A percentile compares a stretch with the other conserved stretches of the same genome.
These are phyloP conservation scores for Lagenidium giganteum DNA, from an alignment of 352 stramenopile genomes.

Conservation along the genomic window DNA sequence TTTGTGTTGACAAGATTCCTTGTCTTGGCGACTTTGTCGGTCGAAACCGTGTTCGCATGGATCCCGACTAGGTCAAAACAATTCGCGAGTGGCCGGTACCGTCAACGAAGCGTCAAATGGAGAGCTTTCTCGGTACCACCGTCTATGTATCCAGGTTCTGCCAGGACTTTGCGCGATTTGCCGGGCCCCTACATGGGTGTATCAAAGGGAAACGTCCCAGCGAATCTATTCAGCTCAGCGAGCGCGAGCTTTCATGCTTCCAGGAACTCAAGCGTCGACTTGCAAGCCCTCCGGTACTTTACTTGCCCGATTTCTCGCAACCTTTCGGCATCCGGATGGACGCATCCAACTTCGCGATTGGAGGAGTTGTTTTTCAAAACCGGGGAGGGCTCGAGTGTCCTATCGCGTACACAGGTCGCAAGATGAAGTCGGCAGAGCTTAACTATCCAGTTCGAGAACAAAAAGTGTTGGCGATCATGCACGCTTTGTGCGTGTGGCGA, in stretches of 20 bases:
- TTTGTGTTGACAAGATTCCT: constrained; percentile 19
- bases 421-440: constrained; percentile 17
- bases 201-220: constrained; percentile 8
- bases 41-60: constrained; percentile 12
- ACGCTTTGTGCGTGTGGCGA: constrained; percentile 6
- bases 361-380: constrained; percentile 7
- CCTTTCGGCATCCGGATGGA: constrained; percentile 5
- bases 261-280: background rate
- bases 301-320: constrained; percentile 4
- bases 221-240: constrained; percentile 3
- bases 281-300: constrained; percentile 2
- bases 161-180: constrained; percentile 11
- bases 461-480: constrained; percentile 10
- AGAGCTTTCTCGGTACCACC: constrained; percentile 12
- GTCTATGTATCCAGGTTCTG: constrained; percentile 18
- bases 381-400: constrained; percentile 2
- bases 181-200: constrained; percentile 3
- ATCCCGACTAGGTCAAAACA: constrained; percentile 13
- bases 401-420: constrained; percentile 10
- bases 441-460: constrained; percentile 12
- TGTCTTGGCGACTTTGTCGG: constrained; percentile 22
- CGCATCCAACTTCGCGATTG: constrained; percentile 5
- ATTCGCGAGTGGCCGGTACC: constrained; percentile 17
- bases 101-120: constrained; percentile 7
- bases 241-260: background rate